Conservation (phyloP, 2,329 filamentous ascomycete species). For the Raffaelea deltoideospora region DNA sequence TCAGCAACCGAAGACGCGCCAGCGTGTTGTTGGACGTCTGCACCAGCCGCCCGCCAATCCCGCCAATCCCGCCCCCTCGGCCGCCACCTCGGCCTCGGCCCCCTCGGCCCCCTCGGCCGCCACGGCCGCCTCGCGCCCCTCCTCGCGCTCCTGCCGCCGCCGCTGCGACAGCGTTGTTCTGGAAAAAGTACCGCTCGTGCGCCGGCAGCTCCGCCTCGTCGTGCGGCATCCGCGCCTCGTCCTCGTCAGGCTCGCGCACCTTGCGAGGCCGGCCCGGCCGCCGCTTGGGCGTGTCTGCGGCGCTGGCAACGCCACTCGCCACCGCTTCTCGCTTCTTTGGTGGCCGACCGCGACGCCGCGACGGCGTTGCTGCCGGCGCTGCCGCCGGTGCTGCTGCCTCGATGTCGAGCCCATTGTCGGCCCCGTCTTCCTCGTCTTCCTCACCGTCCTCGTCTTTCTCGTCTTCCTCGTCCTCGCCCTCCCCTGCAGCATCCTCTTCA, state of each 20-base stretch:
- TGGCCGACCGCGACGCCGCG: constrained; percentile 25
- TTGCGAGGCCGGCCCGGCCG: constrained; percentile 26
- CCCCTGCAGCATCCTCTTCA: constrained; percentile 17
- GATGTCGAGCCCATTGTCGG: constrained; percentile 11
- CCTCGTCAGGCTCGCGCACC: constrained; percentile 19
- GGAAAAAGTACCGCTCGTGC: constrained; percentile 86
- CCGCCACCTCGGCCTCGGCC: too few relatives aligned
- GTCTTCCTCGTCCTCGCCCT: constrained; percentile 34
- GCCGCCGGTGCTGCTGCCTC: constrained; percentile 14
- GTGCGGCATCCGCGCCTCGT: constrained; percentile 56
- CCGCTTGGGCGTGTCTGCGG: constrained; percentile 25
- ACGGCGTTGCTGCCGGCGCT: constrained; percentile 20
- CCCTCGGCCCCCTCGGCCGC: too few relatives aligned
- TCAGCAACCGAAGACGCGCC: constrained; percentile 57
- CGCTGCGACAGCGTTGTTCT: too few relatives aligned
- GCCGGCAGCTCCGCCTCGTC: constrained; percentile 74
- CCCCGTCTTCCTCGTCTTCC: constrained; percentile 30
- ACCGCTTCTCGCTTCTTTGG: constrained; percentile 3
- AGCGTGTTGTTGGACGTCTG: constrained; percentile 84
- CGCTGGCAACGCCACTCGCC: constrained; percentile 2
- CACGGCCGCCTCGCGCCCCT: too few relatives aligned
- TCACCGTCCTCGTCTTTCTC: constrained; percentile 45
- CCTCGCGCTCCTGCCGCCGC: too few relatives aligned
- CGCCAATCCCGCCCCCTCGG: too few relatives aligned
- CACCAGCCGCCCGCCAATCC: constrained; percentile 58